Base-by-base conservation (phyloP, 345 rosid species). In the Linum usitatissimum region DNA sequence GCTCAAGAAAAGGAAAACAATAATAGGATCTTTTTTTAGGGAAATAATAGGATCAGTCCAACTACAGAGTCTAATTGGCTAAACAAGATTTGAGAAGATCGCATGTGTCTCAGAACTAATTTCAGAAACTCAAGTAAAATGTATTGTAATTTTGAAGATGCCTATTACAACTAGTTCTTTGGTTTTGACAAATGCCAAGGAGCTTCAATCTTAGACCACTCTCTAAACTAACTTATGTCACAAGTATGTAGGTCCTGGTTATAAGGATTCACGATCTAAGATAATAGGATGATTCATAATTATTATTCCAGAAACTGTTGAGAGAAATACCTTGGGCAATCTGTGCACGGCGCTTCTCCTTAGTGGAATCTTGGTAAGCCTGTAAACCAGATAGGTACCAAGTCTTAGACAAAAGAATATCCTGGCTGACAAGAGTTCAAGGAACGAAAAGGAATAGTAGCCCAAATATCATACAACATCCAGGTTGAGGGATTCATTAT, bases 291-390 rank as follows among this genome's bases (percentile, higher is more conserved):
- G 15, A 45, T 45, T 15, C 51, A 14, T 45, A 14, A 10, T 5
- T 7, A 45, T 45, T 45, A 5, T 45, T 10, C 17, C 10, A 13
- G 17, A 12, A 45, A 10, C 51, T 45, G 51, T 45, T 45, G 51
- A 45, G 51, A 51, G 39, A 28, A 73, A 54, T 80, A 94, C 99
- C 97, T 88, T 88, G 97, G 57, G 97, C 96, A 73, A 94, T 94
- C 69, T 82, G 91, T 59, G 88, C 87, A 61, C 97, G 97, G 0
- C 95, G 80, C 68, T 84, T 88, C 70, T 94, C 97, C 79, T 88
- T 90, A 4, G 99, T 90, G 55, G 95, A 88, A 59, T 90, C 97
- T 66, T 90, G 88, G 70, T 94, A 94, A 61, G 86, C 97, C 99
- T 93, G 76, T 63, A 65, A 61, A 6, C 4, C 34, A 30, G 13